Evolutionary conservation across 805 yeast species (phyloP).

Genomic region (Starmerella khaoyaiensis): DNA sequence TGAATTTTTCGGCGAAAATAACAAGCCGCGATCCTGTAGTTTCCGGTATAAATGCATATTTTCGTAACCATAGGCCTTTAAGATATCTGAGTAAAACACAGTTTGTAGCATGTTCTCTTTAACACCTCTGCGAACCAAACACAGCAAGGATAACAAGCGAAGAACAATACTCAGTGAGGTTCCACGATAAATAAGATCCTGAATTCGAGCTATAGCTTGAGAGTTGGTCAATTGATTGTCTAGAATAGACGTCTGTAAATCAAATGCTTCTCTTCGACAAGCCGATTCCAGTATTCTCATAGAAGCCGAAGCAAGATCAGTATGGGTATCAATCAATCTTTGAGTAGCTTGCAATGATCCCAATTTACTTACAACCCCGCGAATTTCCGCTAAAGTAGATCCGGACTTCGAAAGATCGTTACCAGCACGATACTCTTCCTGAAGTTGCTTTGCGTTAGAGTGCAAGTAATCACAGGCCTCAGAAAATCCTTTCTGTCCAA

Average conservation of each 20-base stretch:
- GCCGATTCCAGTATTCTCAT: conserved; percentile 35
- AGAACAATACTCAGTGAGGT: conserved; percentile 35
- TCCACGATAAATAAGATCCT: conserved; percentile 39
- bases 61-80: conserved; percentile 53
- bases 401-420: conserved; percentile 31
- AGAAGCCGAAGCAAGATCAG: conserved; percentile 56
- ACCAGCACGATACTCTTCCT: conserved; percentile 44
- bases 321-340: conserved; percentile 56
- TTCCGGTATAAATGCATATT: conserved; percentile 37
- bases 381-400: conserved; percentile 49
- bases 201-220: conserved; percentile 32
- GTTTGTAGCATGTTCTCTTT: conserved; percentile 43
- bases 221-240: conserved; percentile 36
- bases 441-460: conserved; percentile 54
- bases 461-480: conserved; percentile 65
- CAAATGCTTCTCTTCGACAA: conserved; percentile 23
- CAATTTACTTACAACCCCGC: conserved; percentile 55
- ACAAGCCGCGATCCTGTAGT: conserved; percentile 37
- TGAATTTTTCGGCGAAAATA: conserved; percentile 27
- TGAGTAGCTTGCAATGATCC: conserved; percentile 56
- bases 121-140: conserved; percentile 56
- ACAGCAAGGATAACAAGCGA: conserved; percentile 43
- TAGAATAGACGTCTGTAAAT: conserved; percentile 47
- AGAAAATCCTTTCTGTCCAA: conserved; percentile 63
- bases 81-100: conserved; percentile 33